Evolutionary conservation across 139 green algal species (phyloP), one percentile per base, ranked within the genome.

Genomic region (Micractinium conductrix): DNA sequence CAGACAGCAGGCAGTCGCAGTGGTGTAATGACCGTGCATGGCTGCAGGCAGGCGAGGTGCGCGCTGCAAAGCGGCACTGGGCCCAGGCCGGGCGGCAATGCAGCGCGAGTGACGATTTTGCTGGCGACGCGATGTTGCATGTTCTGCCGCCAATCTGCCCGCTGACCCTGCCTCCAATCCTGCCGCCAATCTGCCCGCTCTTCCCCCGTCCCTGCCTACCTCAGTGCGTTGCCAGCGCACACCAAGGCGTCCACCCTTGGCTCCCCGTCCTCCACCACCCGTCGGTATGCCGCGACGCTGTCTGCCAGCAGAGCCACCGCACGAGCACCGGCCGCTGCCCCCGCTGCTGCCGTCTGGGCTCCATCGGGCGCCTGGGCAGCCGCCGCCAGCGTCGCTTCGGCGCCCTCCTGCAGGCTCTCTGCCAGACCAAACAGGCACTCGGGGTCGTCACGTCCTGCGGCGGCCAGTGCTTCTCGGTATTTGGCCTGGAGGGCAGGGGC

Each of bases 281-380:
- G 83, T 10, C 87, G n/a, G 65, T 93, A 95, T 33, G 85, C 82
- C 19, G 86, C 22, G 30, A 92, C 86, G 10, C 83, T 78, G 2
- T 67, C 70, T n/a, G 78, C 10, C 68, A 92, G 92, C 62, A 93
- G 60, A 8, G 35, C 38, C 2, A 28, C 45, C 10, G 92, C 89
- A 26, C 84, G 50, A 8, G 30, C 48, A n/a, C 74, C 48, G 8
- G 65, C 85, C 24, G 72, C 45, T 10, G 45, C 71, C 79, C 86
- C 83, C 28, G 50, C 68, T 24, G 45, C 69, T 17, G 33, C 17
- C 4, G 73, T 88, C 17, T 93, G 85, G 40, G 87, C 26, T 21
- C 63, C 74, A 58, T 92, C 91, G 22, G 85, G 84, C 62, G 89
- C 40, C 26, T 55, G 53, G n/a, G 80, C 65, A 35, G 55, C 76